Conservation (phyloP, 2,329 filamentous ascomycete species). For the Ophiostoma pallidulum region DNA sequence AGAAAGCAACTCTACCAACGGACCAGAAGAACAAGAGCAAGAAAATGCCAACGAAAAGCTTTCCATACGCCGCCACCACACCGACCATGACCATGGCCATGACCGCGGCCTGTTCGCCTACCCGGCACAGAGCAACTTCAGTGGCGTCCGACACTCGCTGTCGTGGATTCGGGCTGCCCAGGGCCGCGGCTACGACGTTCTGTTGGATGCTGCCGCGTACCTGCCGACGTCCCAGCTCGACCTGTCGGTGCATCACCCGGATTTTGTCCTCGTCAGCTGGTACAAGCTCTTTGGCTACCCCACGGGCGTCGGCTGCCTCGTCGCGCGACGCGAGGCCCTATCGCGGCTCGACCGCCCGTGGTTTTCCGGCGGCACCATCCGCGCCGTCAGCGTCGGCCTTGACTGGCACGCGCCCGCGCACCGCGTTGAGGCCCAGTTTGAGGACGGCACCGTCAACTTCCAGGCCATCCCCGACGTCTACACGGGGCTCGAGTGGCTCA, state of each 20-base stretch:
- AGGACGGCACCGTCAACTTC: conserved; percentile 34
- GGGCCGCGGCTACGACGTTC: conserved; percentile 29
- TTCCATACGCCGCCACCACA: not conserved
- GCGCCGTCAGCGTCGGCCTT: conserved; percentile 23
- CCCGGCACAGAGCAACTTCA: conserved; percentile 38
- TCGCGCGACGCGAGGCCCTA: conserved; percentile 26
- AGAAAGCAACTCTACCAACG: not conserved
- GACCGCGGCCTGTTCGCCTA: conserved; percentile 32
- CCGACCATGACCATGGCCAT: conserved; percentile 9
- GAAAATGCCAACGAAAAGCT: too few species aligned
- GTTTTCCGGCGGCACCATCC: conserved; percentile 32
- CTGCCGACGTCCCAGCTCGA: conserved; percentile 29
- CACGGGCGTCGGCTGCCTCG: conserved; percentile 32
- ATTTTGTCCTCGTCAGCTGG: conserved; percentile 31
- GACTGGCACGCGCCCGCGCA: conserved; percentile 25
- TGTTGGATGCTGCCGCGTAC: conserved; percentile 32
- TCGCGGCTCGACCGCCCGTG: conserved; percentile 27
- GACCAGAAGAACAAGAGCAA: too few species aligned
- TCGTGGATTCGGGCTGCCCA: conserved; percentile 28
- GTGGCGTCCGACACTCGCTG: conserved; percentile 32
- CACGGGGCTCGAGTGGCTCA: conserved; percentile 29
- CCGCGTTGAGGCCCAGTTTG: conserved; percentile 25
- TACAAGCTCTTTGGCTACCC: conserved; percentile 35
- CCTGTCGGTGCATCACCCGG: conserved; percentile 26
- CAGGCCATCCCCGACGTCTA: conserved; percentile 30